Base-by-base conservation (phyloP, 2,329 filamentous ascomycete genomes). In the Onygena corvina region DNA sequence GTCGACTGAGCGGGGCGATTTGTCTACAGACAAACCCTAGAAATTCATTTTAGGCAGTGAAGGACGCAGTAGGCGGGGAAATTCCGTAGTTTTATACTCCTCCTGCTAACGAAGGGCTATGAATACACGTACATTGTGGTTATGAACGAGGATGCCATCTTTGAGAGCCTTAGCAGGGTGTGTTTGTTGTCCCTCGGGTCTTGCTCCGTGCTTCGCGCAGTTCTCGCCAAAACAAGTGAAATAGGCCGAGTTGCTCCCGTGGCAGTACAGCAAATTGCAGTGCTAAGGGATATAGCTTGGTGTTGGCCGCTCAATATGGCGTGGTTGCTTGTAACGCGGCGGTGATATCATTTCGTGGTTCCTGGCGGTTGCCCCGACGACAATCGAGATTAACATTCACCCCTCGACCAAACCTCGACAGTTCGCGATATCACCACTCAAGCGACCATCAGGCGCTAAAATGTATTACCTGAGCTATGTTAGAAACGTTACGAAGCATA, bases 121-220 rank as follows among this genome's bases (percentile, higher is more conserved):
- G 3, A 11, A 18, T 20, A 27, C 18, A 47, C 46, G n/a, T 30
- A 47, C 46, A 47, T 47, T 16, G 46, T 47, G 21, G 31, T 47
- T 8, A 47, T 47, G 21, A 47, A 34, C 9, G 42, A 46, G 21
- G 20, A 20, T 31, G 44, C 44, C 44, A 46, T 46, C 7, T 29
- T 33, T 18, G 18, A 4, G 36, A 11, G 4, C 12, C 20, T 42
- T n/a, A 29, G 21, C 38, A 42, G 21, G 38, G 38, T 42, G 38
- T 23, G 35, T 40, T 8, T 21, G 35, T 12, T n/a, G 35, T 21
- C 11, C n/a, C n/a, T 40, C 12, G 18, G 4, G 18, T 23, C 12
- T 27, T 42, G 21, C n/a, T 14, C 21, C 21, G 38, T 14, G 9
- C 12, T 21, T 20, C n/a, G n/a, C n/a, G 38, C 38, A 21, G 11